A percentile compares a stretch with the other conserved stretches of the same genome.
Evolutionary conservation across 352 stramenopile genomes (phyloP).

Genomic region (Pythium brassicae): DNA sequence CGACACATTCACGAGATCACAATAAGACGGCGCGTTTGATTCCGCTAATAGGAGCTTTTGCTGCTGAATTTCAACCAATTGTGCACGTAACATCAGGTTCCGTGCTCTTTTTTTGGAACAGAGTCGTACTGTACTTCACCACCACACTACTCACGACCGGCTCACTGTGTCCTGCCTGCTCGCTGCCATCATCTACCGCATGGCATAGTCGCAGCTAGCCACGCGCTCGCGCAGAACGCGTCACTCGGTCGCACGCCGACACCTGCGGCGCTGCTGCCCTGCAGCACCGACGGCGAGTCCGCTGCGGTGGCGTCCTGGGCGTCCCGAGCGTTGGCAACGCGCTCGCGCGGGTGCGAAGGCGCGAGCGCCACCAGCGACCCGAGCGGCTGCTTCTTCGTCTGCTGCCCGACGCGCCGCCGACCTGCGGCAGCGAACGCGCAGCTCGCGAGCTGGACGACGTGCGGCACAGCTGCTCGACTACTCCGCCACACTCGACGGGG

Average conservation of each 20-base stretch:
- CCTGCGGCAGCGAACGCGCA: too few species aligned
- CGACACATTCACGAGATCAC: too few species aligned
- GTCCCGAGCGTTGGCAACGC: not conserved
- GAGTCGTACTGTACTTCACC: slow-evolving; percentile 53
- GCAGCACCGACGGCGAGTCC: not conserved
- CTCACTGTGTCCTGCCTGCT: too few species aligned
- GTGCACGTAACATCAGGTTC: too few species aligned
- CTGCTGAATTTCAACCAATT: too few species aligned
- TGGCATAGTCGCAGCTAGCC: not conserved
- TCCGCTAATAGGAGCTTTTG: too few species aligned
- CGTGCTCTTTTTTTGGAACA: too few species aligned
- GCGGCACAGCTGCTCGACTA: not conserved
- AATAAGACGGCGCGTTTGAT: too few species aligned
- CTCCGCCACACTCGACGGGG: not conserved
- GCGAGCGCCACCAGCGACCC: not conserved
- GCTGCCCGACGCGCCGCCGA: not conserved
- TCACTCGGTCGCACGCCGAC: not conserved
- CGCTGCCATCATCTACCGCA: too few species aligned
- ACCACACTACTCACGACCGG: too few species aligned
- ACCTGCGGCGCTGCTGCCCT: not conserved
- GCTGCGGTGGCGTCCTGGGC: not conserved
- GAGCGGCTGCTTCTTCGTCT: not conserved
- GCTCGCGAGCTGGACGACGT: too few species aligned
- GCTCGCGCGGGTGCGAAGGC: not conserved
- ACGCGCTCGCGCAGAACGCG: not conserved